Conservation (phyloP, 2,329 filamentous ascomycete species). For the Ophiocordyceps australis region DNA sequence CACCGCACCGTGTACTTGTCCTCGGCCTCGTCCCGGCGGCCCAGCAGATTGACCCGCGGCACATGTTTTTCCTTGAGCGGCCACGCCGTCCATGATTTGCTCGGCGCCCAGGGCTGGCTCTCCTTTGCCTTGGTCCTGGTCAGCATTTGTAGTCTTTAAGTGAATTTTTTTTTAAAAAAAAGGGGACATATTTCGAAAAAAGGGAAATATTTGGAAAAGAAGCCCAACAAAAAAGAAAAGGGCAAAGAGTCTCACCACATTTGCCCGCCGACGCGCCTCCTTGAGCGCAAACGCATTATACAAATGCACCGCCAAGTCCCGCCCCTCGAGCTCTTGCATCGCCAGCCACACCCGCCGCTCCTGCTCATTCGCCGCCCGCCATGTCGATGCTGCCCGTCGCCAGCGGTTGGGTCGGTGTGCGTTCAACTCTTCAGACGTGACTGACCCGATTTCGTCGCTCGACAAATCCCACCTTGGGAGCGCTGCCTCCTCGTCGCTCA, state of each 20-base stretch:
- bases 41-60: conserved; percentile 35
- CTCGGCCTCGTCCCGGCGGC: conserved; percentile 23
- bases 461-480: conserved; percentile 20
- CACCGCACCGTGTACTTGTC: conserved; percentile 32
- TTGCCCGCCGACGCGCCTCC: conserved; percentile 9
- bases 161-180: too few relatives aligned
- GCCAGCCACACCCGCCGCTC: conserved; percentile 46
- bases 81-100: conserved; percentile 68
- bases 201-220: too few relatives aligned
- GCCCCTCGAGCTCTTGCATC: conserved; percentile 42
- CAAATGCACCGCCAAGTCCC: conserved; percentile 57
- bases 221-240: too few relatives aligned
- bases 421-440: conserved; percentile 26
- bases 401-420: conserved; percentile 51
- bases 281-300: conserved; percentile 63
- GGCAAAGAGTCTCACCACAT: too few relatives aligned
- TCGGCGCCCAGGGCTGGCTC: conserved; percentile 30
- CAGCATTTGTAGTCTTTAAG: too few relatives aligned
- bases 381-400: conserved; percentile 47
- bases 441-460: conserved; percentile 25
- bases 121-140: conserved; percentile 7
- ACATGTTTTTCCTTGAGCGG: conserved; percentile 47
- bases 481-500: conserved; percentile 1
- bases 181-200: too few relatives aligned
- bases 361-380: conserved; percentile 40